Evolutionary conservation across 345 rosid genomes (phyloP), one percentile per base, ranked within the genome.

Genomic region (Eucalyptus dawsonii): DNA sequence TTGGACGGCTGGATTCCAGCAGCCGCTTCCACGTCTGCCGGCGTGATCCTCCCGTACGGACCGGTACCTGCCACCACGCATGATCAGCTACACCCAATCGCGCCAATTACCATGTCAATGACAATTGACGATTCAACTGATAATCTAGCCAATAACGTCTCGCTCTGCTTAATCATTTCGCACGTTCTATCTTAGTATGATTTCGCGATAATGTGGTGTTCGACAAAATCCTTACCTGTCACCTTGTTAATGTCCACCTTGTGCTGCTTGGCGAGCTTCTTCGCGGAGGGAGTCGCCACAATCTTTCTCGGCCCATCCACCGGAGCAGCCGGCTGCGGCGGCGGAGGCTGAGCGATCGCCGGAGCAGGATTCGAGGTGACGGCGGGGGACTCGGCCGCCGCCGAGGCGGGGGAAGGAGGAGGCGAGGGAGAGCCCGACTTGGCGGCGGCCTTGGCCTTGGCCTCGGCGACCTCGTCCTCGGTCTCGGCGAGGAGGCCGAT

Each of bases 241-340:
- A 98, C 86, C 58, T 97, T 93, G 89, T 88, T 93, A 42, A 95
- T 87, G 90, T 97, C 94, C 92, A 98, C 98, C 92, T 96, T 97
- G 86, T 96, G 98, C 94, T 95, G 95, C 91, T 96, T 97, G 83
- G 98, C 98, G 37, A 98, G 92, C 92, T 97, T 96, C 96, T 97
- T 98, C 42, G 99, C 99, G 80, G 51, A 94, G 1, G 99, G 99
- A 13, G 98, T 98, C 72, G 93, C 96, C 50, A 95, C 95, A 3
- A 90, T 91, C 93, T 94, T 97, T 53, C 95, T 94, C 81, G 96
- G 96, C 34, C 93, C 87, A 5, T 92, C 89, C 22, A 90, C 89
- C 86, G 87, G 34, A 60, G 94, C 90, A 40, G 97, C 93, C 22
- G 95, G 90, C 24, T 93, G 94, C 88, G 94, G 94, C 88, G 94